Conservation (phyloP, 306 rosid species). For the Trifolium repens region DNA sequence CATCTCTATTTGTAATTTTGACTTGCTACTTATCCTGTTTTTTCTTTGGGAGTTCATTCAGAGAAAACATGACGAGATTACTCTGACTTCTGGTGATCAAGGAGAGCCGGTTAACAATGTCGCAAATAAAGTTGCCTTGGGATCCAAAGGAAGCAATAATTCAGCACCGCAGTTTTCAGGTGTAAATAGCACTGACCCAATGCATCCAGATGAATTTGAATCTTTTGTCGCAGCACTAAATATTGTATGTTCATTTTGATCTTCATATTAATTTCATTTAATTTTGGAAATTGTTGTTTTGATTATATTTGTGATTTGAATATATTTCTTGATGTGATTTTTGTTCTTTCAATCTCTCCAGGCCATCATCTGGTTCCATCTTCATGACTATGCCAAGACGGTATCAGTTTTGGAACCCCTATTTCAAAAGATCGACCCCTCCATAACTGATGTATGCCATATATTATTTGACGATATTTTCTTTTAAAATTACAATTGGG, state of each 20-base stretch:
- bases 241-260: conserved; percentile 53
- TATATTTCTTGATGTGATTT: conserved; percentile 27
- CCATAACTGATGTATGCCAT: conserved; percentile 71
- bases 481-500: conserved; percentile 25
- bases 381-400: conserved; percentile 82
- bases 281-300: conserved; percentile 29
- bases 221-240: conserved; percentile 69
- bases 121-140: conserved; percentile 67
- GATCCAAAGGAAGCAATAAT: conserved; percentile 69
- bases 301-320: conserved; percentile 15
- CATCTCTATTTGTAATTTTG: conserved; percentile 27
- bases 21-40: conserved; percentile 38
- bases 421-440: conserved; percentile 92
- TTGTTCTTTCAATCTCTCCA: conserved; percentile 42
- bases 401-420: conserved; percentile 83
- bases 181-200: conserved; percentile 50
- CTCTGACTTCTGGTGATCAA: conserved; percentile 71
- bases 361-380: conserved; percentile 96
- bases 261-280: conserved; percentile 26
- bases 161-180: conserved; percentile 55
- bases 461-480: conserved; percentile 31
- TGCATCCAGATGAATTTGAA: conserved; percentile 82
- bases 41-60: conserved; percentile 51
- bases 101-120: conserved; percentile 56
- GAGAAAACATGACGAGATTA: conserved; percentile 76